phyloP scores from a whole-genome alignment of 768 basidiomycete genomes.

The Hericium erinaceus region DNA sequence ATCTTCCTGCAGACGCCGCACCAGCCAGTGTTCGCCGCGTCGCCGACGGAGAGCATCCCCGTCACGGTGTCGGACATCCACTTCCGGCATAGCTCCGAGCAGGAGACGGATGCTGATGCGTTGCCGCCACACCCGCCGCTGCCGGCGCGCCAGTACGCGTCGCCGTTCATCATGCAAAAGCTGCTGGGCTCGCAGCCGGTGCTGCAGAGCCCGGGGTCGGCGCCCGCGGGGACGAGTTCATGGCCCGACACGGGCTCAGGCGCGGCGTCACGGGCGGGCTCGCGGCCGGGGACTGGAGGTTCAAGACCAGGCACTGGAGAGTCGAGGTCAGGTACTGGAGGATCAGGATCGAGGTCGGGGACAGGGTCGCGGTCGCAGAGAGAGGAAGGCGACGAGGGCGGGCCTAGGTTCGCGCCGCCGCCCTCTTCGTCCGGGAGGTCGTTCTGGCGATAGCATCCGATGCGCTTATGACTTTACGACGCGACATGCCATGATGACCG shows the following conservation, averaged over 20 bases:
- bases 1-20: conserved; percentile 12
- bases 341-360: background rate
- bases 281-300: background rate
- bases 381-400: background rate
- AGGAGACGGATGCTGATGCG: conserved; percentile 11
- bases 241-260: background rate
- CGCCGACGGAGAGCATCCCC: conserved; percentile 27
- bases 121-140: conserved; percentile 21
- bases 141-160: conserved; percentile 13
- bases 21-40: conserved; percentile 10
- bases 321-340: background rate
- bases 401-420: background rate
- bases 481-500: too few species aligned
- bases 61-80: conserved; percentile 27
- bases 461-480: too few species aligned
- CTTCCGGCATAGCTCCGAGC: conserved; percentile 25
- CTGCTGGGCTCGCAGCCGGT: conserved; percentile 16
- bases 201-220: background rate
- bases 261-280: background rate
- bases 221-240: background rate
- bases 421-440: background rate
- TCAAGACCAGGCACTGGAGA: background rate
- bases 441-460: background rate
- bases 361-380: background rate
- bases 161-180: conserved; percentile 26